These are phyloP conservation scores for Aspergillus versicolor DNA, from an alignment of 2,329 filamentous ascomycete species.

Conservation along the genomic window DNA sequence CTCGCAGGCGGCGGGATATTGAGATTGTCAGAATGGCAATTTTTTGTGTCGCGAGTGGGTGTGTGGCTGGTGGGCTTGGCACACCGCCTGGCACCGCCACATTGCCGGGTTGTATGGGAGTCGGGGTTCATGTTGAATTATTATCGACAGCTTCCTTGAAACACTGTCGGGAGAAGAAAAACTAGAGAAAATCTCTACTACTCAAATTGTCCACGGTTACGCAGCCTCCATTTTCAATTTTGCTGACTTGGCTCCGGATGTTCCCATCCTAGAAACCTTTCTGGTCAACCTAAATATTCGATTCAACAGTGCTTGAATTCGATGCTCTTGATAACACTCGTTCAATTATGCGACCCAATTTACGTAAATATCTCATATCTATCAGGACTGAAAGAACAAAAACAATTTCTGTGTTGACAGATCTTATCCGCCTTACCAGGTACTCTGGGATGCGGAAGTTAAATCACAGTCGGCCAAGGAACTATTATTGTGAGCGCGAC, in stretches of 20 bases:
- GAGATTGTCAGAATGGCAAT: slow-evolving; percentile 11
- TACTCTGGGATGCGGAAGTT: background rate
- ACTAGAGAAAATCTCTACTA: too few relatives aligned
- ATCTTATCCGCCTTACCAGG: background rate
- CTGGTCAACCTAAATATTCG: background rate
- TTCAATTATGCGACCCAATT: background rate
- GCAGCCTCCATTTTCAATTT: background rate
- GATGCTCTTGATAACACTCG: background rate
- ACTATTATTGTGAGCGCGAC: background rate
- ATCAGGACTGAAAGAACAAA: background rate
- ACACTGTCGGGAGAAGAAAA: background rate
- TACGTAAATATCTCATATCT: slow-evolving; percentile 15
- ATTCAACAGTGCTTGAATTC: background rate
- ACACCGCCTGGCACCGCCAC: slow-evolving; percentile 12
- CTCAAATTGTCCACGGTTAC: background rate
- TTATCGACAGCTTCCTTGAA: background rate
- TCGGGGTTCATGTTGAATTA: too few relatives aligned
- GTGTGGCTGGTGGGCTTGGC: slow-evolving; percentile 19
- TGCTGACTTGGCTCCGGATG: background rate
- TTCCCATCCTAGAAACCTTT: background rate
- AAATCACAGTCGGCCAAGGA: background rate
- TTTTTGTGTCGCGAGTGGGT: slow-evolving; percentile 24
- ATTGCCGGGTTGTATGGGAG: background rate
- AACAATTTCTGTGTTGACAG: background rate
- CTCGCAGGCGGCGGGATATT: slow-evolving; percentile 18